phyloP scores from a whole-genome alignment of 2,329 filamentous ascomycete species.

The Hypoxylon sp. region DNA sequence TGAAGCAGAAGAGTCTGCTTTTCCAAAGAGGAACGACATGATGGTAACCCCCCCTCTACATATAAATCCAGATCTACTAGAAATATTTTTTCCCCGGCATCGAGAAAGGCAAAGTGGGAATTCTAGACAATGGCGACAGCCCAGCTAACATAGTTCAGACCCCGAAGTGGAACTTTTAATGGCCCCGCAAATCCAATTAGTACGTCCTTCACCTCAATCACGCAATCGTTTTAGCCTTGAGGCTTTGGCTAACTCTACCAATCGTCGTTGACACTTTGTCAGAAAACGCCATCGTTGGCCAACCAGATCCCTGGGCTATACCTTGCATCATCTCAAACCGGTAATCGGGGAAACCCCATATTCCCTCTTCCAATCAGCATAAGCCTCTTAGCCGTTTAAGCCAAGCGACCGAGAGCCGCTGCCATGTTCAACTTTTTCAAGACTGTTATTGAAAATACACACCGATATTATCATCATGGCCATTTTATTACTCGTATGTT shows the following conservation, averaged over 20 bases:
- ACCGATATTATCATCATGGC: conserved; percentile 2
- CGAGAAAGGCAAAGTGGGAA: conserved; percentile 45
- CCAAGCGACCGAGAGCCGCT: conserved; percentile 47
- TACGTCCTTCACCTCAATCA: conserved; percentile 49
- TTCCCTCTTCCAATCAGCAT: conserved; percentile 35
- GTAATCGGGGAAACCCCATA: conserved; percentile 46
- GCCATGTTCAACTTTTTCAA: conserved; percentile 4
- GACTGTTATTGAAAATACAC: conserved; percentile 8
- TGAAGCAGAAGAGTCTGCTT: conserved; percentile 53
- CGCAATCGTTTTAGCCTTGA: conserved; percentile 51
- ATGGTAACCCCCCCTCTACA: conserved; percentile 32
- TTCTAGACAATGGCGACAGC: conserved; percentile 42
- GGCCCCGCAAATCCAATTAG: conserved; percentile 46
- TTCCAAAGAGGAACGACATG: conserved; percentile 57
- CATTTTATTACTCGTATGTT: background rate
- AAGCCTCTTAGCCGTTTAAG: conserved; percentile 44
- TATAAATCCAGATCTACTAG: conserved; percentile 43
- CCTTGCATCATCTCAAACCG: conserved; percentile 50
- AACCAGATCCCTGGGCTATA: conserved; percentile 37
- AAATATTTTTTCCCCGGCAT: conserved; percentile 41
- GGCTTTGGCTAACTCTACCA: conserved; percentile 42
- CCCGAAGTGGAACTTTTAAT: conserved; percentile 43
- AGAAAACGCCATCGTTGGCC: conserved; percentile 47
- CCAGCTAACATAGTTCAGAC: conserved; percentile 43
- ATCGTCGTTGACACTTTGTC: conserved; percentile 50